A percentile compares a stretch with the other conserved stretches of the same genome.
Evolutionary conservation across 495 filamentous ascomycete genomes (phyloP).

Genomic region (Daldinia loculata): DNA sequence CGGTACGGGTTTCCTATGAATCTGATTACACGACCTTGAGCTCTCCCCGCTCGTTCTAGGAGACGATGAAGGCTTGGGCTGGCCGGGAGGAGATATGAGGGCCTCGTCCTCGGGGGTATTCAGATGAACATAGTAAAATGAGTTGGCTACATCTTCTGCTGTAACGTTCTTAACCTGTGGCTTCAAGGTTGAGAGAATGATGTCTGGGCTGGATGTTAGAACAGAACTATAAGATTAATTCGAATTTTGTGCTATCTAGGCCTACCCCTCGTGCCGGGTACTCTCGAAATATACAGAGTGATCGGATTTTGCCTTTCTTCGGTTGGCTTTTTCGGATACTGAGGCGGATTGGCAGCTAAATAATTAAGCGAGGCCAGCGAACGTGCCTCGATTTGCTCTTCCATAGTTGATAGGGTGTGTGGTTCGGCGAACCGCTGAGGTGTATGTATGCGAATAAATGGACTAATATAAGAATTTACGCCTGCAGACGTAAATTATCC

Average conservation of each 20-base stretch:
- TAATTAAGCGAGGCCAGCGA: constrained; percentile 82
- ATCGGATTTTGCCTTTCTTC: constrained; percentile 71
- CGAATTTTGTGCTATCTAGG: constrained; percentile 20
- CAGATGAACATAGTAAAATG: constrained; percentile 90
- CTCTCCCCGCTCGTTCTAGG: constrained; percentile 59
- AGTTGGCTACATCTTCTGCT: constrained; percentile 83
- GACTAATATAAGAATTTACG: constrained; percentile 2
- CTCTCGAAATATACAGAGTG: constrained; percentile 87
- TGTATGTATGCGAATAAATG: background rate
- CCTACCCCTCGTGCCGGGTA: constrained; percentile 87
- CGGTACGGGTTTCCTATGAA: constrained; percentile 57
- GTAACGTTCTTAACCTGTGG: constrained; percentile 88
- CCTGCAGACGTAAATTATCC: constrained; percentile 5
- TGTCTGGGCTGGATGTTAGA: constrained; percentile 64
- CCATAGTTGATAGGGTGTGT: constrained; percentile 38
- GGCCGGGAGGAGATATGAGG: constrained; percentile 57
- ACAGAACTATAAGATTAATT: constrained; percentile 4
- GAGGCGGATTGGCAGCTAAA: constrained; percentile 85
- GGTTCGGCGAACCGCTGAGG: background rate
- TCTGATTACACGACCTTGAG: constrained; percentile 48
- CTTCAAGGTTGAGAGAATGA: constrained; percentile 92
- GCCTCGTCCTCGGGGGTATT: constrained; percentile 66
- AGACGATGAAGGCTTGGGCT: constrained; percentile 50
- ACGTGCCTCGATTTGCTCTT: constrained; percentile 73
- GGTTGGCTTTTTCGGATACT: constrained; percentile 78